A percentile compares a stretch with the other conserved stretches of the same genome.
Conservation (phyloP, 2,329 filamentous ascomycete genomes). For the Nothophoma quercina region DNA sequence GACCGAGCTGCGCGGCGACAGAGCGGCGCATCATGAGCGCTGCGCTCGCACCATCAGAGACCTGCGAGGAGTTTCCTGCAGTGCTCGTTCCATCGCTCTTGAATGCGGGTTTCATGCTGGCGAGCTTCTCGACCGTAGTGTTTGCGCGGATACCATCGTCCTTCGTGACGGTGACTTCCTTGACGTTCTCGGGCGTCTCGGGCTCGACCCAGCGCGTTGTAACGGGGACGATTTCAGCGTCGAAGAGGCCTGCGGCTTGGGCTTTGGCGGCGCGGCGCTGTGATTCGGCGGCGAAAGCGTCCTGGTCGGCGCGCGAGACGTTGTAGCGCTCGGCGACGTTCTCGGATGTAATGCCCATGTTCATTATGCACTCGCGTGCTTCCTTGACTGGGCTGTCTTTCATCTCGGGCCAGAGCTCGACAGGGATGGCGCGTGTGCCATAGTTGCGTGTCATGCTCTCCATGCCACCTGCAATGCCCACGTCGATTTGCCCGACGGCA, state of each 20-base stretch:
- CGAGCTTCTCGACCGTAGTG: slow-evolving; percentile 73
- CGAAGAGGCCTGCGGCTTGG: slow-evolving; percentile 73
- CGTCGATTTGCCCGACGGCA: slow-evolving; percentile 73
- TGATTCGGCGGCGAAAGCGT: slow-evolving; percentile 78
- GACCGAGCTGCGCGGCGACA: slow-evolving; percentile 76
- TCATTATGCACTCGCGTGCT: slow-evolving; percentile 87
- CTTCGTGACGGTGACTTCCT: slow-evolving; percentile 71
- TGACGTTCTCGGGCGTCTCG: slow-evolving; percentile 57
- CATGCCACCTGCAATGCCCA: slow-evolving; percentile 87
- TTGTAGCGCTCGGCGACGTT: slow-evolving; percentile 83
- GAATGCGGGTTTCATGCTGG: slow-evolving; percentile 86
- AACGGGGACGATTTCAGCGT: slow-evolving; percentile 81
- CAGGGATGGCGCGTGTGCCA: slow-evolving; percentile 82
- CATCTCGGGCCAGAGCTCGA: slow-evolving; percentile 78
- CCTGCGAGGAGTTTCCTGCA: slow-evolving; percentile 85
- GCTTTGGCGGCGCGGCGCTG: slow-evolving; percentile 78
- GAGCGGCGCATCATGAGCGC: slow-evolving; percentile 84
- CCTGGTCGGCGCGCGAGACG: slow-evolving; percentile 78
- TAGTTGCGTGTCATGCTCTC: slow-evolving; percentile 97
- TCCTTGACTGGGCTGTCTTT: slow-evolving; percentile 70
- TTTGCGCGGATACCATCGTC: slow-evolving; percentile 84
- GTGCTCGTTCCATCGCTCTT: slow-evolving; percentile 76
- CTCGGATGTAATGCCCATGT: slow-evolving; percentile 90
- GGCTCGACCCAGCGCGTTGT: slow-evolving; percentile 74
- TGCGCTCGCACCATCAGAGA: slow-evolving; percentile 87